Evolutionary conservation across 1,284 basidiomycete genomes (phyloP).

Genomic region (Grifola frondosa): DNA sequence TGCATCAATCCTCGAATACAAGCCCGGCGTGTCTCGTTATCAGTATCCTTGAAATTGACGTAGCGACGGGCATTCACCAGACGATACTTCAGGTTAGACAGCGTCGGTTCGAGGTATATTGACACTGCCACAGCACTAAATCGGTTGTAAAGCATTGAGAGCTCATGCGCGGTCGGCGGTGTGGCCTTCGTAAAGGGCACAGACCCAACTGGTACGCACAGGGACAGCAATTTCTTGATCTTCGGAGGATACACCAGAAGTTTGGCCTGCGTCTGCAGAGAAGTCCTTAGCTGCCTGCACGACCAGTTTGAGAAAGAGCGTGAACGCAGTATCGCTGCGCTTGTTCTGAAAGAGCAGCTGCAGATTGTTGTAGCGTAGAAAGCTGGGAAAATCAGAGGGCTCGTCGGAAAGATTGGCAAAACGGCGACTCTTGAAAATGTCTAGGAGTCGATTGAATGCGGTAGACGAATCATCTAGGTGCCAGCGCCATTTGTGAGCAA

Average conservation of each 20-base stretch:
- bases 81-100: slow-evolving; percentile 50
- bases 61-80: slow-evolving; percentile 65
- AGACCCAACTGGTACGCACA: slow-evolving; percentile 74
- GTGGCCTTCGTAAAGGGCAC: slow-evolving; percentile 61
- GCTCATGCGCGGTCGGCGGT: slow-evolving; percentile 55
- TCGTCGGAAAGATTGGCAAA: slow-evolving; percentile 82
- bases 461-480: slow-evolving; percentile 54
- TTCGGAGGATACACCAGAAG: slow-evolving; percentile 36
- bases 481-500: slow-evolving; percentile 80
- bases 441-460: slow-evolving; percentile 68
- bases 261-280: slow-evolving; percentile 24
- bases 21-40: slow-evolving; percentile 68
- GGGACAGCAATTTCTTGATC: slow-evolving; percentile 75
- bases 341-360: slow-evolving; percentile 53
- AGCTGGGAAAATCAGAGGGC: slow-evolving; percentile 72
- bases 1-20: slow-evolving; percentile 81
- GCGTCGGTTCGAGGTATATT: slow-evolving; percentile 67
- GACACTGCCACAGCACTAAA: slow-evolving; percentile 79
- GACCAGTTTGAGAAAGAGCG: slow-evolving; percentile 79
- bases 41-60: slow-evolving; percentile 68
- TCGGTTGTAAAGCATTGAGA: slow-evolving; percentile 87
- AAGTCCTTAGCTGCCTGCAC: slow-evolving; percentile 49
- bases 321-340: slow-evolving; percentile 71
- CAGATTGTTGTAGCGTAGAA: slow-evolving; percentile 67
- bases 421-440: slow-evolving; percentile 79